phyloP scores from a whole-genome alignment of 805 yeast genomes.

The Ogataea henricii region DNA sequence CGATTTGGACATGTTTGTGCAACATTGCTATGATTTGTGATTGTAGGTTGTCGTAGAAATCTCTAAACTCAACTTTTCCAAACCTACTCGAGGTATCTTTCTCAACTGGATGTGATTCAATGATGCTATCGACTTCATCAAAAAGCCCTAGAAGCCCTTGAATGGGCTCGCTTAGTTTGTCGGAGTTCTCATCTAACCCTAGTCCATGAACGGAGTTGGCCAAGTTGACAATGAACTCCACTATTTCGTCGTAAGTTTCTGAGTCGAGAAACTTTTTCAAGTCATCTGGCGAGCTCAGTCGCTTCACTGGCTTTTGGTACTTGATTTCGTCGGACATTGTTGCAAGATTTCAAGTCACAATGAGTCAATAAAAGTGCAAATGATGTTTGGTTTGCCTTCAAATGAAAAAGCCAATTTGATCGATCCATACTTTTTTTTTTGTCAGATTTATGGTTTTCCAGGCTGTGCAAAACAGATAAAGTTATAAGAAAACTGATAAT shows the following conservation, averaged over 20 bases:
- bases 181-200: slow-evolving; percentile 27
- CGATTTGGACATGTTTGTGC: slow-evolving; percentile 15
- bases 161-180: slow-evolving; percentile 21
- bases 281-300: slow-evolving; percentile 46
- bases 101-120: slow-evolving; percentile 65
- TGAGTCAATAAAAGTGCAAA: not conserved
- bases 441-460: not conserved
- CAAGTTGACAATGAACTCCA: slow-evolving; percentile 56
- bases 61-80: slow-evolving; percentile 88
- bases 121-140: slow-evolving; percentile 44
- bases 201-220: slow-evolving; percentile 60
- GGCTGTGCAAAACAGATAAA: slow-evolving; percentile 12
- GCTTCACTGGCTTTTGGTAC: slow-evolving; percentile 22
- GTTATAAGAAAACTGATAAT: not conserved
- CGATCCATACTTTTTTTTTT: not conserved
- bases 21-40: slow-evolving; percentile 27
- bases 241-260: slow-evolving; percentile 48
- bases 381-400: not conserved
- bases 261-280: slow-evolving; percentile 60
- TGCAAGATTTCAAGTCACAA: too few relatives aligned
- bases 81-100: slow-evolving; percentile 74
- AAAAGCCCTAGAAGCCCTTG: slow-evolving; percentile 43
- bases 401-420: not conserved
- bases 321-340: not conserved
- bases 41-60: slow-evolving; percentile 69